Evolutionary conservation across 2,329 filamentous ascomycete genomes (phyloP).

Genomic region (Sphaerulina musiva): DNA sequence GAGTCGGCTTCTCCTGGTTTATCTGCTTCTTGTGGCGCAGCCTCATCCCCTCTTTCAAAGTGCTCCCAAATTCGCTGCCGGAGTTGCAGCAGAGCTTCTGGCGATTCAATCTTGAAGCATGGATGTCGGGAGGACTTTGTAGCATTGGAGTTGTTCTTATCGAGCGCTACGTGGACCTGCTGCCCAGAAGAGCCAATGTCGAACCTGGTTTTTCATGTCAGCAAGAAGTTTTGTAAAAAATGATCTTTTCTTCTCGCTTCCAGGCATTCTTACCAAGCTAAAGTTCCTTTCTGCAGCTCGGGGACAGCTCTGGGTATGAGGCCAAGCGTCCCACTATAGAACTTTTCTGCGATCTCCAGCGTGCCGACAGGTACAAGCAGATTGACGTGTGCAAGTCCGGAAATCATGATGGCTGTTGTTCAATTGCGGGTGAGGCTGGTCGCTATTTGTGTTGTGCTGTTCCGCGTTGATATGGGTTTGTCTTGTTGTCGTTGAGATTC

Average conservation of each 20-base stretch:
- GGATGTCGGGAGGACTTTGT: conserved; percentile 48
- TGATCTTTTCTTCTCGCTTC: background rate
- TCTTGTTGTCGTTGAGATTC: background rate
- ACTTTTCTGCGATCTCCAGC: conserved; percentile 46
- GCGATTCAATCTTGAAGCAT: conserved; percentile 50
- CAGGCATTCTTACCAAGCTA: conserved; percentile 55
- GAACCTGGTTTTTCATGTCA: conserved; percentile 36
- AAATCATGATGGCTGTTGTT: conserved; percentile 37
- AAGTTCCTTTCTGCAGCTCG: conserved; percentile 43
- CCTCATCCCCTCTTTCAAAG: conserved; percentile 42
- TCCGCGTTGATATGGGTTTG: background rate
- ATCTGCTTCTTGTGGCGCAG: conserved; percentile 51
- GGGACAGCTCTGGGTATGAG: conserved; percentile 50
- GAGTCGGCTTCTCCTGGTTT: conserved; percentile 44
- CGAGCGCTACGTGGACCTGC: conserved; percentile 48
- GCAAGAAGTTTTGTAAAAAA: background rate
- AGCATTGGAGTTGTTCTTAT: conserved; percentile 34
- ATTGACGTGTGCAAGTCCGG: conserved; percentile 53
- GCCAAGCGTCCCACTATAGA: conserved; percentile 53
- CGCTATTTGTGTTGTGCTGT: background rate
- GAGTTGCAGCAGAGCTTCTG: conserved; percentile 45
- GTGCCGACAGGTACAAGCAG: conserved; percentile 51
- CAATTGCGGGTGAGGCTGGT: background rate
- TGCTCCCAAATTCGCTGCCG: conserved; percentile 49
- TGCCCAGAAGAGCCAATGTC: conserved; percentile 51